phyloP scores from a whole-genome alignment of 1,284 basidiomycete species.

The Microbotryum intermedium region DNA sequence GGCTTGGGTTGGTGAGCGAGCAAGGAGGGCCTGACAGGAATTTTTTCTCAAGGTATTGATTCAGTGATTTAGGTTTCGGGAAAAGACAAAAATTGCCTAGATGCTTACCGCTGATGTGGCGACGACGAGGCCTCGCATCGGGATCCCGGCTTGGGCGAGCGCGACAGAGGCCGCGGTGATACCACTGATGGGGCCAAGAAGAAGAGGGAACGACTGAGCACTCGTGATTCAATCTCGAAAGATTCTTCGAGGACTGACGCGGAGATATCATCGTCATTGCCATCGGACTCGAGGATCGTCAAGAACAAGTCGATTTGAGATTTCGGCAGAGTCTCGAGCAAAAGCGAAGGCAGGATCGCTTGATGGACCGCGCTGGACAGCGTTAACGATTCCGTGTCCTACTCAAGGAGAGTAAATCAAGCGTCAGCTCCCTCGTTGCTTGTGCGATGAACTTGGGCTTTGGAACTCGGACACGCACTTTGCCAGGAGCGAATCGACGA shows the following conservation, averaged over 20 bases:
- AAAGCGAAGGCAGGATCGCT: constrained; percentile 72
- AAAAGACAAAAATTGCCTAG: too few relatives aligned
- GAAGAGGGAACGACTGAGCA: constrained; percentile 23
- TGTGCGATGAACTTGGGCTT: not conserved
- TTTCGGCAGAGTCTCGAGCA: constrained; percentile 85
- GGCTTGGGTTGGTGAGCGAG: constrained; percentile 8
- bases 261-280: constrained; percentile 71
- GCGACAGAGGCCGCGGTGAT: constrained; percentile 82
- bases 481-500: constrained; percentile 67
- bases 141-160: constrained; percentile 77
- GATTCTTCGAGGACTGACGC: constrained; percentile 38
- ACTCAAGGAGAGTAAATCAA: constrained; percentile 2
- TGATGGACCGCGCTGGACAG: constrained; percentile 76
- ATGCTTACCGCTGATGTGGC: constrained; percentile 55
- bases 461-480: constrained; percentile 46
- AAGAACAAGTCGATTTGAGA: constrained; percentile 87
- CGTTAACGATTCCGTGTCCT: constrained; percentile 90
- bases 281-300: constrained; percentile 83
- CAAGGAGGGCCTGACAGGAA: constrained; percentile 16
- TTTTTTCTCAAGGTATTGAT: too few relatives aligned
- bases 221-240: not conserved
- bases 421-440: too few relatives aligned
- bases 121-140: constrained; percentile 72
- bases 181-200: constrained; percentile 41
- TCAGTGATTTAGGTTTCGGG: too few relatives aligned